phyloP scores from a whole-genome alignment of 345 rosid genomes.

The Bretschneidera sinensis region DNA sequence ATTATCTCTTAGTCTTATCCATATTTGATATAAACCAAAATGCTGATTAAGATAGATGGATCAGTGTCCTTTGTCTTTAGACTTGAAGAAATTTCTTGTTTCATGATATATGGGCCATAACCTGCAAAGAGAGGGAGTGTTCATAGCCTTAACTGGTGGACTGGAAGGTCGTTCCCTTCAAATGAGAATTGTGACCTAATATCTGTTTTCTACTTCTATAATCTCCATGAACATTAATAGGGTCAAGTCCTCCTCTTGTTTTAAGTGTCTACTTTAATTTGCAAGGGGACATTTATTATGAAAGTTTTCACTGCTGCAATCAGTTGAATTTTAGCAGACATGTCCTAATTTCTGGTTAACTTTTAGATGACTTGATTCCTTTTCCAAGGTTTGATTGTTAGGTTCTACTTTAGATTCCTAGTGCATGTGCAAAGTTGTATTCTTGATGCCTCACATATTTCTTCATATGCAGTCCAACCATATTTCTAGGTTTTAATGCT shows the following conservation, averaged over 20 bases:
- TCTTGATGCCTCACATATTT: not conserved
- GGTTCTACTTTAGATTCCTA: not conserved
- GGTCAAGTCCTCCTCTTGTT: too few relatives aligned
- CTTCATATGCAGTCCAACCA: not conserved
- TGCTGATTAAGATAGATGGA: not conserved
- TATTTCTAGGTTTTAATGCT: constrained; percentile 1
- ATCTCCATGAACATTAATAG: not conserved
- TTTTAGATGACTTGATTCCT: not conserved
- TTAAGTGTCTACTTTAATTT: too few relatives aligned
- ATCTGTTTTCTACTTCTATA: not conserved
- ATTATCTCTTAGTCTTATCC: not conserved
- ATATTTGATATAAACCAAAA: too few relatives aligned
- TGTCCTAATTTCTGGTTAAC: not conserved
- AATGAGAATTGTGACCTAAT: too few relatives aligned
- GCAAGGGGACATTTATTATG: not conserved
- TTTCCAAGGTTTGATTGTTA: not conserved
- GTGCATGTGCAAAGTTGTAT: not conserved
- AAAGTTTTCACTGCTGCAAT: not conserved
- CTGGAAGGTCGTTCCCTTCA: too few relatives aligned
- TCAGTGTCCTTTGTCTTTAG: not conserved
- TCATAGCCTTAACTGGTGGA: too few relatives aligned
- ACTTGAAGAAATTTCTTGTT: not conserved
- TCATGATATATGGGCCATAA: too few relatives aligned
- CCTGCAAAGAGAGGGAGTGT: too few relatives aligned
- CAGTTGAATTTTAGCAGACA: not conserved